Base-by-base conservation (phyloP, 108 stramenopile genomes). In the Cyclotella cryptica region DNA sequence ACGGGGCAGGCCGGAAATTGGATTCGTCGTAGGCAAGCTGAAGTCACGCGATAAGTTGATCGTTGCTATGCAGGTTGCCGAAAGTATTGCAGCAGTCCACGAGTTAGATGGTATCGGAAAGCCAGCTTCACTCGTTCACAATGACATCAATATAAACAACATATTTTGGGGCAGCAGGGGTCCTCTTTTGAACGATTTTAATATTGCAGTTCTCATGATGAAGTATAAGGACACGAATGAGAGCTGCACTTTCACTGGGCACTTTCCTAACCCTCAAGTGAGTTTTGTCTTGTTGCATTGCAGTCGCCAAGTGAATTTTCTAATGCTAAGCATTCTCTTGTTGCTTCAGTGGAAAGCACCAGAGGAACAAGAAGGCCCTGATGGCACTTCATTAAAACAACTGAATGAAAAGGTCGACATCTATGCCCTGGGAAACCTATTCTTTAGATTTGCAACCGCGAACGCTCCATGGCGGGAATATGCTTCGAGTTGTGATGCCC, bases 21-120 rank as follows among this genome's bases (percentile, higher is more conserved):
- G 35, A 9, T 15, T 42, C 52, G 49, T 70, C 19, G 29, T 80
- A 7, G 29, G 43, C 27, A 57, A 68, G 19, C 53, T 85, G 24
- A 75, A 76, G 21, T 52, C 73, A 27, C 81, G 88, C 44, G 40
- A 84, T 10, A 69, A 72, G 44, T 70, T 90, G 40, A 45, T 51
- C 44, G 47, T 77, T 64, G 89, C 88, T 19, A 62, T 74, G 62
- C 78, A 88, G 65, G 61, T 93, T 4, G 88, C 92, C 2, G 62
- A 49, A 44, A 89, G 87, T 12, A 45, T 93, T 41, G 82, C 85
- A n/a, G 88, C 86, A 60, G 72, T 90, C 4, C 92, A 93, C 85
- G 80, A 89, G 6, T 62, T 90, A 19, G 79, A 73, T 57, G 74
- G 77, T 24, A 44, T 26, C 4, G 60, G 42, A 7, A 67, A 27